Base-by-base conservation (phyloP, 2,329 filamentous ascomycete species). In the Microdochium paspali region DNA sequence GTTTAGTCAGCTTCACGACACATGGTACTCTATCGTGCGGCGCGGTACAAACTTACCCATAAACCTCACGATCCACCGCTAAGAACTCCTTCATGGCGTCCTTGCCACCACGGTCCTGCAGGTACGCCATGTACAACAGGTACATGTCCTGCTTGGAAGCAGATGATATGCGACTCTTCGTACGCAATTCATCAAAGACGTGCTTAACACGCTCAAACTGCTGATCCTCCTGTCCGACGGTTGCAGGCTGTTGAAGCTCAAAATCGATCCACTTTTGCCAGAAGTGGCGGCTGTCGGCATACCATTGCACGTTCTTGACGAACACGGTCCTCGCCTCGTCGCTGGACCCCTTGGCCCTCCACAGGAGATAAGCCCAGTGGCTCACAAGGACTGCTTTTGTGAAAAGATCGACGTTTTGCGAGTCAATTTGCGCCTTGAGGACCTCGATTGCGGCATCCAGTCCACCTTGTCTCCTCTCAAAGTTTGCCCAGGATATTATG, bases 241-340 rank as follows among this genome's bases (percentile, higher is more conserved):
- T 82, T 1, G 83, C 84, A 10, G 87, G 85, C 63, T 95, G 90
- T 48, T 87, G 82, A 44, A 94, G 73, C 69, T 98, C 93, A 60
- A 98, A 95, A 49, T 85, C 73, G 47, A 97, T 77, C 73, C 90
- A 97, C 59, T 80, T 87, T 56, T 82, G 75, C 91, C 93, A 98
- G 72, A 97, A 97, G 40, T 87, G 74, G 28, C 82, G 79, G 64
- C 90, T 95, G 61, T 93, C 87, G 2, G 84, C 75, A 62, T 94
- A 95, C 74, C 82, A 88, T 61, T 90, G 82, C 48, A 86, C 76
- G 56, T 95, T 91, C 65, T 84, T 85, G 51, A 82, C 70, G 69
- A 91, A 97, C 1, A 95, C 80, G 46, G 85, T 79, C 24, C 93
- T 85, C 32, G 90, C 90, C 58, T 91, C 88, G 10, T 88, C 84